Percentiles rank a stretch among this genome's conserved stretches.
These are phyloP conservation scores for Starmerella lactis-condensi DNA, from an alignment of 805 yeast genomes.

Conservation along the genomic window DNA sequence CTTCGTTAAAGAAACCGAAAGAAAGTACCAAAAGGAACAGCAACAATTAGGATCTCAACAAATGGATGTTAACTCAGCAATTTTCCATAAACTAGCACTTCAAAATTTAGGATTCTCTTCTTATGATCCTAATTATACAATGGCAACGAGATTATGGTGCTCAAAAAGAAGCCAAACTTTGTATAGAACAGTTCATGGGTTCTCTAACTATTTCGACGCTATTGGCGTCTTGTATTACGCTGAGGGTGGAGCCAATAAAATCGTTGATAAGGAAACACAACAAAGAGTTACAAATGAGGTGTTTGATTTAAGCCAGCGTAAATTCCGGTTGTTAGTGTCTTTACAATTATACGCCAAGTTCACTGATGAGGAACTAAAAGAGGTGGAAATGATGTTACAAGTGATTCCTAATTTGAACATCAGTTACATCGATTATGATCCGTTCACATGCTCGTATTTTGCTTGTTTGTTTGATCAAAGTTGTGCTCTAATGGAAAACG, in stretches of 20 bases:
- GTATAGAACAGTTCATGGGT: slow-evolving; percentile 68
- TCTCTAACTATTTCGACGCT: slow-evolving; percentile 60
- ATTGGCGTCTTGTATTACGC: slow-evolving; percentile 47
- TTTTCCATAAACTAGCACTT: too few relatives aligned
- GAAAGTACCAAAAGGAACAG: neutral
- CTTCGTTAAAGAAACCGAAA: slow-evolving; percentile 49
- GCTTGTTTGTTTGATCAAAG: slow-evolving; percentile 57
- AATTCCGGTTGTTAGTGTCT: slow-evolving; percentile 62
- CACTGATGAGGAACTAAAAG: slow-evolving; percentile 50
- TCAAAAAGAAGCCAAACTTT: slow-evolving; percentile 68
- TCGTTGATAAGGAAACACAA: slow-evolving; percentile 45
- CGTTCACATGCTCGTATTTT: slow-evolving; percentile 29
- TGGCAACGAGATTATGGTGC: slow-evolving; percentile 75
- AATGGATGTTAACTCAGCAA: too few relatives aligned
- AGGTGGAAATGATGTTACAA: slow-evolving; percentile 57
- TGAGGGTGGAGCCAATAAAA: slow-evolving; percentile 30
- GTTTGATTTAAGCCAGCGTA: slow-evolving; percentile 51
- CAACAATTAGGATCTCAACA: too few relatives aligned
- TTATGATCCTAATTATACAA: slow-evolving; percentile 15
- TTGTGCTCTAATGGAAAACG: slow-evolving; percentile 41
- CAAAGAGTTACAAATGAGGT: slow-evolving; percentile 19
- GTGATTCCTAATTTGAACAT: slow-evolving; percentile 65
- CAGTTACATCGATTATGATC: slow-evolving; percentile 15
- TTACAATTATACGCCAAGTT: slow-evolving; percentile 70
- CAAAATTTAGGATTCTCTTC: slow-evolving; percentile 14